phyloP scores from a whole-genome alignment of 495 filamentous ascomycete genomes.

The Penicillium manginii region DNA sequence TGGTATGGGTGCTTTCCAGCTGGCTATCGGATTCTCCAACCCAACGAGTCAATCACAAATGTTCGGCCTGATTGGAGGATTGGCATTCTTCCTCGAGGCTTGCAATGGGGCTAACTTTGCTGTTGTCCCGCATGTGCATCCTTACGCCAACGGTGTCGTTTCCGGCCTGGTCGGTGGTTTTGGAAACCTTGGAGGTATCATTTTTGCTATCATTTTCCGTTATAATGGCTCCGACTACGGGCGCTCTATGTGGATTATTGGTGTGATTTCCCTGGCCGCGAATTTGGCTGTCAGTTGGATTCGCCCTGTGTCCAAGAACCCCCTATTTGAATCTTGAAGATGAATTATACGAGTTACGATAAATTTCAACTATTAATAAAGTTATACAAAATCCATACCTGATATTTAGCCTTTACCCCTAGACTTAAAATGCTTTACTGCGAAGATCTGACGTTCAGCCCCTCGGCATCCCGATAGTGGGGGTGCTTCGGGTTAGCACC shows the following conservation, averaged over 20 bases:
- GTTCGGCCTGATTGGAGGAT: slow-evolving; percentile 73
- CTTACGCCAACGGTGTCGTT: slow-evolving; percentile 74
- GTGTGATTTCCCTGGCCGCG: slow-evolving; percentile 70
- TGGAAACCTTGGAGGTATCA: slow-evolving; percentile 83
- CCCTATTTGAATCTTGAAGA: slow-evolving; percentile 21
- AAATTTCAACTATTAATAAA: not conserved
- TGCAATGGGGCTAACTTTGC: slow-evolving; percentile 87
- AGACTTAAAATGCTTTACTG: not conserved
- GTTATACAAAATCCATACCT: not conserved
- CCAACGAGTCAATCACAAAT: slow-evolving; percentile 63
- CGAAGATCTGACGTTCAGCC: not conserved
- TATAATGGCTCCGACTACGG: slow-evolving; percentile 70
- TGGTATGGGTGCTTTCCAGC: slow-evolving; percentile 65
- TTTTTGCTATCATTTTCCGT: slow-evolving; percentile 85
- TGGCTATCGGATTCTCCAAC: slow-evolving; percentile 72
- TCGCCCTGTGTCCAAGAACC: slow-evolving; percentile 59
- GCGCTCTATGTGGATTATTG: slow-evolving; percentile 79
- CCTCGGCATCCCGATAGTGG: slow-evolving; percentile 12
- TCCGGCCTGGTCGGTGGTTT: slow-evolving; percentile 76
- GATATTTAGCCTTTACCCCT: not conserved
- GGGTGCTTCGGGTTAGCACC: slow-evolving; percentile 33
- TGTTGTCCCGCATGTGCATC: slow-evolving; percentile 82
- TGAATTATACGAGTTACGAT: not conserved
- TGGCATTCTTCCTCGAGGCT: slow-evolving; percentile 83
- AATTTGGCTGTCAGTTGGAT: slow-evolving; percentile 75